Evolutionary conservation across 176 grass and related monocot genomes (phyloP).

Genomic region (barley (Hordeum vulgare)): DNA sequence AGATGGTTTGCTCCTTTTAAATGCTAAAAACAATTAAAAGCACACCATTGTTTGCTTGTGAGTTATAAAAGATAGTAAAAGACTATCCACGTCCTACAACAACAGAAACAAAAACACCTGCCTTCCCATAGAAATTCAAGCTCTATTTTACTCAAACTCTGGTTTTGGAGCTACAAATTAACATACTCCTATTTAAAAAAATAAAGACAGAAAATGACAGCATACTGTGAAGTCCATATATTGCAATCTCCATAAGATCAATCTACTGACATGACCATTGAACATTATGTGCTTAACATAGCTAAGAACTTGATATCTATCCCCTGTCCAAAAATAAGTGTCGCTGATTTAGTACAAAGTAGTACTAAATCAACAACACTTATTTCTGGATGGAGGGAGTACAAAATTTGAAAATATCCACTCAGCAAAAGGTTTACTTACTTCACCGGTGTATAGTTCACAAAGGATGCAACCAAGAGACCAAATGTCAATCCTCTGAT

Average conservation of each 20-base stretch:
- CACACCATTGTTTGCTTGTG: neutral
- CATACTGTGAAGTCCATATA: neutral
- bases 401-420: neutral
- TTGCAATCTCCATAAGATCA: neutral
- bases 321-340: no score
- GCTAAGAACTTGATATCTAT: neutral
- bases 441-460: conserved; percentile 82
- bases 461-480: conserved; percentile 96
- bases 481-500: conserved; percentile 98
- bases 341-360: no score
- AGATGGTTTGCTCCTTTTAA: neutral
- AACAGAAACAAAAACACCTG: neutral
- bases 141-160: neutral
- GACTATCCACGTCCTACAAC: neutral
- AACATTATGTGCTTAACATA: conserved; percentile 1
- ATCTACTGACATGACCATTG: neutral
- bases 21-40: neutral
- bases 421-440: conserved; percentile 27
- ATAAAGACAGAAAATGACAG: neutral
- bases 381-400: no score
- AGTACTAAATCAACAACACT: no score
- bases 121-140: neutral
- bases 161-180: neutral
- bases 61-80: neutral
- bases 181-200: neutral